phyloP scores from a whole-genome alignment of 495 filamentous ascomycete species.

The Xylaria cubensis region DNA sequence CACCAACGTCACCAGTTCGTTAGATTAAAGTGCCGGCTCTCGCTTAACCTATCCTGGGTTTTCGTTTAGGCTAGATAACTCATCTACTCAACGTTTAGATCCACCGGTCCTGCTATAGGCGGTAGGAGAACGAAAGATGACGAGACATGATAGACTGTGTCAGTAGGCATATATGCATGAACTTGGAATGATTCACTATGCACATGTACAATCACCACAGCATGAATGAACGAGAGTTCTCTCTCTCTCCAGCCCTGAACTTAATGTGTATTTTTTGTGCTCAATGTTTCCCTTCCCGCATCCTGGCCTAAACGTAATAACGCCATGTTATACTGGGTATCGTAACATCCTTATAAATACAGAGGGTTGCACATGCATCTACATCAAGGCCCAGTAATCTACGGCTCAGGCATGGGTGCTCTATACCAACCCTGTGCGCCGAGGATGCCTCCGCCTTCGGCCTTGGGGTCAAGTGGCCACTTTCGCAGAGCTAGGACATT shows the following conservation, averaged over 20 bases:
- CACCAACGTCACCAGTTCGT: slow-evolving; percentile 87
- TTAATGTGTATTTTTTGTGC: neutral
- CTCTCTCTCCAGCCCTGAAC: neutral
- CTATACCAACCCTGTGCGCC: slow-evolving; percentile 51
- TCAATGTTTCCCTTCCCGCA: neutral
- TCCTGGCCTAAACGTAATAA: neutral
- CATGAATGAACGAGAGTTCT: neutral
- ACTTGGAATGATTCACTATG: slow-evolving; percentile 10
- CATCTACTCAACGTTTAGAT: neutral
- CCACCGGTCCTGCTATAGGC: neutral
- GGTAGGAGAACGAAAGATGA: slow-evolving; percentile 22
- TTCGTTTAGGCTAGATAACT: neutral
- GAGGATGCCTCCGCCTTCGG: slow-evolving; percentile 60
- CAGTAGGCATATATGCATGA: slow-evolving; percentile 24
- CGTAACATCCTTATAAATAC: slow-evolving; percentile 1
- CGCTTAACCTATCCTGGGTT: neutral
- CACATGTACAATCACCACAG: slow-evolving; percentile 38
- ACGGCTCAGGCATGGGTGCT: neutral
- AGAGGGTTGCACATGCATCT: neutral
- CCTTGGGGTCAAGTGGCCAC: slow-evolving; percentile 76
- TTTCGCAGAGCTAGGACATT: slow-evolving; percentile 66
- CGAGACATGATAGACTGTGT: slow-evolving; percentile 35
- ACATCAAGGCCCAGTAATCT: neutral
- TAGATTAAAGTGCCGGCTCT: slow-evolving; percentile 51
- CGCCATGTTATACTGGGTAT: slow-evolving; percentile 2